phyloP scores from a whole-genome alignment of 192 early-diverging fungal genomes.

The Backusella psychrophila region DNA sequence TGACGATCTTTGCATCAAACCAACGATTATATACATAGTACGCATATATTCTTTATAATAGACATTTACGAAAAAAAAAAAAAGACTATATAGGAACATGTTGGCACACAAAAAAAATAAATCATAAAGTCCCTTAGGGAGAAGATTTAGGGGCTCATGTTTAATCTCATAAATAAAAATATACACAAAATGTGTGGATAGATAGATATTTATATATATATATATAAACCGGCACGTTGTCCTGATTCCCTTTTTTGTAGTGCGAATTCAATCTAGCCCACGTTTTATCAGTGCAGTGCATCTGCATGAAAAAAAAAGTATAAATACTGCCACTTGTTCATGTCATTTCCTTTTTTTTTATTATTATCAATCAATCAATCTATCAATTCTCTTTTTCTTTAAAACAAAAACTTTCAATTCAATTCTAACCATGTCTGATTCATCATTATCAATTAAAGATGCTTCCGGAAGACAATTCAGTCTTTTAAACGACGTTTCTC shows the following conservation, averaged over 20 bases:
- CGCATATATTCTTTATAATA: too few relatives aligned
- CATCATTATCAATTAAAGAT: conserved; percentile 48
- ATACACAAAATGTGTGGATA: not conserved
- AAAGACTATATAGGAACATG: not conserved
- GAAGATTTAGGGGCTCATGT: not conserved
- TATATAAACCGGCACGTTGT: not conserved
- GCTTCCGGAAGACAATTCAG: conserved; percentile 51
- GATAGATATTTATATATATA: not conserved
- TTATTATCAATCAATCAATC: conserved; percentile 1
- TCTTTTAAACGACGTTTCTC: conserved; percentile 40
- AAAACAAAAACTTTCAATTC: not conserved
- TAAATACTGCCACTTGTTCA: not conserved
- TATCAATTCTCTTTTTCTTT: not conserved
- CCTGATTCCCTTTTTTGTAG: not conserved
- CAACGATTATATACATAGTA: not conserved
- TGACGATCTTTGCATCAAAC: conserved; percentile 1
- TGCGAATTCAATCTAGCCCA: not conserved
- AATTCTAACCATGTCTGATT: conserved; percentile 3
- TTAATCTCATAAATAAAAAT: not conserved
- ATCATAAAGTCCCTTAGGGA: not conserved
- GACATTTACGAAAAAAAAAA: not conserved
- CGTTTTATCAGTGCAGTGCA: not conserved
- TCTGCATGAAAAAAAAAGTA: not conserved
- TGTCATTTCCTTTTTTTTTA: conserved; percentile 13
- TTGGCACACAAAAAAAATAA: not conserved